Evolutionary conservation across 2,329 filamentous ascomycete genomes (phyloP).

Genomic region (Curvularia spicifera): DNA sequence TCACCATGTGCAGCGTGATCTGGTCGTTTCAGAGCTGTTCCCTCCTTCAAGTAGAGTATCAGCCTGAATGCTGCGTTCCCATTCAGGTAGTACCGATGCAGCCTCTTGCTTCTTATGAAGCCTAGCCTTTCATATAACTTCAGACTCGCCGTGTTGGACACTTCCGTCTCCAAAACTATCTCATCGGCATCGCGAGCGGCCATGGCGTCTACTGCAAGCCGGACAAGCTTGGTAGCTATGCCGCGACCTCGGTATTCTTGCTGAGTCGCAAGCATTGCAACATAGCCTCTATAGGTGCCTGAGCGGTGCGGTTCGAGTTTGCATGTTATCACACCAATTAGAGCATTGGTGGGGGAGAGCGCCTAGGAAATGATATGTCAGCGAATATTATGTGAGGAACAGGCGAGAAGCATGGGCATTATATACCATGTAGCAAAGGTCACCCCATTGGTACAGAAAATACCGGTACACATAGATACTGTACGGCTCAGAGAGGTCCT

Average conservation of each 20-base stretch:
- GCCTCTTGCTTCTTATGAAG: conserved; percentile 87
- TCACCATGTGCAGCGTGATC: conserved; percentile 12
- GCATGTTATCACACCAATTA: conserved; percentile 91
- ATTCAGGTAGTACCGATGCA: conserved; percentile 96
- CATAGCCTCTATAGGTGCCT: conserved; percentile 89
- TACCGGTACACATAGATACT: conserved; percentile 99
- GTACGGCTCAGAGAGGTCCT: conserved; percentile 96
- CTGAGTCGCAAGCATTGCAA: conserved; percentile 96
- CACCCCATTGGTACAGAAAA: conserved; percentile 96
- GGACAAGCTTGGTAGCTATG: conserved; percentile 85
- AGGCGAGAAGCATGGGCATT: background rate
- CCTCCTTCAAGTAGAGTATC: conserved; percentile 74
- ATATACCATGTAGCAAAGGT: conserved; percentile 90
- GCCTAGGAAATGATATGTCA: conserved; percentile 28
- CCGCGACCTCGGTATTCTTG: conserved; percentile 80
- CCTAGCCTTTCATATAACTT: conserved; percentile 91
- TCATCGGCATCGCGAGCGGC: conserved; percentile 83
- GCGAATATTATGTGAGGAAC: background rate
- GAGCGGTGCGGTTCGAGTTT: conserved; percentile 91
- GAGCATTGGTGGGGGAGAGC: conserved; percentile 54
- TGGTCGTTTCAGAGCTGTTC: conserved; percentile 43
- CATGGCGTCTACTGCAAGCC: conserved; percentile 91
- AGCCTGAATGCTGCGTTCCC: conserved; percentile 93
- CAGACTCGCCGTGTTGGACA: conserved; percentile 87
- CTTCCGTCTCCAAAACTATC: conserved; percentile 94